Evolutionary conservation across 345 rosid species (phyloP).

Genomic region (Schrenkiella parvula): DNA sequence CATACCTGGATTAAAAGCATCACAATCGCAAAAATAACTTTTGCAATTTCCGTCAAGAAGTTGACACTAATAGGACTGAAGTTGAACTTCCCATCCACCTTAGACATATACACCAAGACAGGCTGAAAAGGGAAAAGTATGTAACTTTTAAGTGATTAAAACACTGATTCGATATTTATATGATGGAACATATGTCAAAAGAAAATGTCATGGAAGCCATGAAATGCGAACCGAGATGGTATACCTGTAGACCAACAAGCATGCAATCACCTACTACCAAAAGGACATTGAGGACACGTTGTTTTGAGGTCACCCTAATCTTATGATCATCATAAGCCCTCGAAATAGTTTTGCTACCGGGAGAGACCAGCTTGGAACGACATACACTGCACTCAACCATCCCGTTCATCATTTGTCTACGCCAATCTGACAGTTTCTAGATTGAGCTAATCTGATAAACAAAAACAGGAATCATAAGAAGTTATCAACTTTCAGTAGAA

Average conservation of each 20-base stretch:
- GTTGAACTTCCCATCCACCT: slow-evolving; percentile 72
- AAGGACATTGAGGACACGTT: slow-evolving; percentile 47
- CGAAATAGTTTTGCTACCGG: slow-evolving; percentile 38
- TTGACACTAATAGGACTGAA: slow-evolving; percentile 78
- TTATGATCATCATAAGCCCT: slow-evolving; percentile 58
- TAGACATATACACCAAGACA: slow-evolving; percentile 67
- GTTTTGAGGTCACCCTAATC: slow-evolving; percentile 47
- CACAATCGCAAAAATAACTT: slow-evolving; percentile 62
- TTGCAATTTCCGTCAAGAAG: slow-evolving; percentile 69
- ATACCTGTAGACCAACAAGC: slow-evolving; percentile 61
- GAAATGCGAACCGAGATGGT: background rate
- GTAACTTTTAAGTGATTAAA: slow-evolving; percentile 7
- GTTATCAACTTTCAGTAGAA: slow-evolving; percentile 13
- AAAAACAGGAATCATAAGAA: background rate
- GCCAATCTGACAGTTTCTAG: background rate
- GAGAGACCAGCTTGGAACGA: slow-evolving; percentile 51
- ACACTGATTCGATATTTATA: too few species aligned
- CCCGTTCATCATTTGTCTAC: slow-evolving; percentile 57
- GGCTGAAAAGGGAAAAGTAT: slow-evolving; percentile 50
- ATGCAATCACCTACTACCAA: slow-evolving; percentile 73
- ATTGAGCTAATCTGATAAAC: slow-evolving; percentile 25
- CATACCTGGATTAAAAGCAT: slow-evolving; percentile 72
- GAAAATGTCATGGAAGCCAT: background rate
- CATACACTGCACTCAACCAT: slow-evolving; percentile 86
- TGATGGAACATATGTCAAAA: too few species aligned